Evolutionary conservation across 75 land plant species (phyloP).

Genomic region (Pinus tabuliformis): DNA sequence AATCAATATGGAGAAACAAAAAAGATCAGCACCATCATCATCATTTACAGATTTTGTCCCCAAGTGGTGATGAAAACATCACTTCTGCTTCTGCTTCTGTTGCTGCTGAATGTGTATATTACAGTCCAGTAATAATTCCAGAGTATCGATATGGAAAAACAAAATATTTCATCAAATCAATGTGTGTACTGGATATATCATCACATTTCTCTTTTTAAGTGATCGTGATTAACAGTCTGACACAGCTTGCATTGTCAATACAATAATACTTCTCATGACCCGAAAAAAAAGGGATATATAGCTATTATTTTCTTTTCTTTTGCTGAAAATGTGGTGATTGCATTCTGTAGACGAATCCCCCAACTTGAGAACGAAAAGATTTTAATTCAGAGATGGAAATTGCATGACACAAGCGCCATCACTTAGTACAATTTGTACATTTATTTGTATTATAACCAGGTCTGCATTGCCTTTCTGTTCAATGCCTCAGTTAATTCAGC

Average conservation of each 20-base stretch:
- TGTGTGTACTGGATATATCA: background rate
- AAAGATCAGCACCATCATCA: background rate
- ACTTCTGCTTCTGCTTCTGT: background rate
- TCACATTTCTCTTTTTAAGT: background rate
- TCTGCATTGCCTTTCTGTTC: no score
- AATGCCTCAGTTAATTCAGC: no score
- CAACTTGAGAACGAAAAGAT: no score
- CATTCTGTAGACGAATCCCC: no score
- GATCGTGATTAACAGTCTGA: background rate
- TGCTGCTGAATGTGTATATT: background rate
- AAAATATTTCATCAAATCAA: background rate
- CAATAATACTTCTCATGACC: no score
- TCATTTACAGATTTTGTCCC: constrained; percentile 1
- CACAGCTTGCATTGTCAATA: background rate
- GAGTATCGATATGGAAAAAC: background rate
- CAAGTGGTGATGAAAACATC: background rate
- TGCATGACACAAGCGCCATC: no score
- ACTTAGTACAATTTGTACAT: no score
- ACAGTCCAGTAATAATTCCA: background rate
- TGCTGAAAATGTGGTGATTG: no score
- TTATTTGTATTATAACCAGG: no score
- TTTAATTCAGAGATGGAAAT: no score
- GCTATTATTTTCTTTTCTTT: no score
- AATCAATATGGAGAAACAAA: background rate
- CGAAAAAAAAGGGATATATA: no score